Evolutionary conservation across 345 rosid species (phyloP), one percentile per base, ranked within the genome.

Genomic region (Iberis pinnata): DNA sequence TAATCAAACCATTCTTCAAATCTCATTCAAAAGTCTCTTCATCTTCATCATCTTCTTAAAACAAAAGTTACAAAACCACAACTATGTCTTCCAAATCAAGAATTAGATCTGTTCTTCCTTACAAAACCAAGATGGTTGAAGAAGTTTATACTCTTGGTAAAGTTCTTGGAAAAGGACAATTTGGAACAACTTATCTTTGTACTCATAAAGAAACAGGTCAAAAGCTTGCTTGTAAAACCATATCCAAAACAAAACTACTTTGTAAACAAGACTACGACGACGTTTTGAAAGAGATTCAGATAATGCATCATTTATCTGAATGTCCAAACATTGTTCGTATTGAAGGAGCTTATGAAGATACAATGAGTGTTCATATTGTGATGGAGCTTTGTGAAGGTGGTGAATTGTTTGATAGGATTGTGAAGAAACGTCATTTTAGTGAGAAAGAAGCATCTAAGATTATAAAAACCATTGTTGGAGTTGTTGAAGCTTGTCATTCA

Each of bases 381-480:
- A 85, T 85, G 94, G 94, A 84, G 73, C 71, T 84, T 64, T 85
- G 51, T n/a, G n/a, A n/a, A n/a, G n/a, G n/a, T n/a, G n/a, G n/a
- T n/a, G n/a, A n/a, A n/a, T n/a, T n/a, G n/a, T 85, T 85, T 46
- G 89, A 82, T 51, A 76, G 89, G 69, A 82, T 85, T 11, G 84
- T 80, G 3, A 60, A 72, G 59, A 82, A 62, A 53, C 89, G 95
- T 4, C 84, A 82, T 59, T 85, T 80, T 50, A 82, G 87, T 17
- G 95, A 85, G 70, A 76, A 72, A 46, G 83, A 82, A 65, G 95
- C 95, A 12, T 89, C 81, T 26, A 78, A 80, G 80, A 64, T 85
- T 45, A 78, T 78, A 4, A 80, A 78, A 68, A 80, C 84, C n/a
- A 76, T 85, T 69, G 89, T 85, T 73, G 84, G 81, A 0, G 89